A percentile compares a stretch with the other conserved stretches of the same genome.
Conservation (phyloP, 371 early-diverging fungal species). For the Apophysomyces elegans region DNA sequence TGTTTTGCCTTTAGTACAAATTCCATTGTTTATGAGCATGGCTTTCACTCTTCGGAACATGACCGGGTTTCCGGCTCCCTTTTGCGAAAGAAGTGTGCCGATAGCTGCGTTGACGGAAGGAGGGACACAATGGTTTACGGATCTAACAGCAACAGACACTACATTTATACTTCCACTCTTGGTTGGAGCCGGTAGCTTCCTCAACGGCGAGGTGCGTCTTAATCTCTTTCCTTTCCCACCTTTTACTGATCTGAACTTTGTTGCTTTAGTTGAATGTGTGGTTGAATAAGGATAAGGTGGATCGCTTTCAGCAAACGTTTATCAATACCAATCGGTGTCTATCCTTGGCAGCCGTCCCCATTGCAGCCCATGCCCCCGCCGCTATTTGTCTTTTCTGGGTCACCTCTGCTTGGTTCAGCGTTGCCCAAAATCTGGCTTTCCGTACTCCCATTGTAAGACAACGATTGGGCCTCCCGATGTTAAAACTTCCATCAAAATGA, state of each 20-base stretch:
- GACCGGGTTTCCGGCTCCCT: slow-evolving; percentile 64
- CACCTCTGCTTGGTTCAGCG: slow-evolving; percentile 65
- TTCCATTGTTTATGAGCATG: slow-evolving; percentile 77
- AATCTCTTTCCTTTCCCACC: not conserved
- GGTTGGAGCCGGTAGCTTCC: slow-evolving; percentile 67
- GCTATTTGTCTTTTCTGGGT: slow-evolving; percentile 68
- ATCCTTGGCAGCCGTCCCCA: slow-evolving; percentile 67
- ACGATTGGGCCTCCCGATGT: slow-evolving; percentile 27
- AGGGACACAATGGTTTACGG: slow-evolving; percentile 71
- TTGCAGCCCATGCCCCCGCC: slow-evolving; percentile 75
- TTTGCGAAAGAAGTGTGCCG: slow-evolving; percentile 42
- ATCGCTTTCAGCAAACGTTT: slow-evolving; percentile 39
- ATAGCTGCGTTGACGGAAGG: slow-evolving; percentile 62
- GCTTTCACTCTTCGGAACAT: slow-evolving; percentile 73
- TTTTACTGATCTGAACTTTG: not conserved
- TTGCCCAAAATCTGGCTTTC: slow-evolving; percentile 61
- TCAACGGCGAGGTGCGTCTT: slow-evolving; percentile 72
- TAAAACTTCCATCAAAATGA: not conserved
- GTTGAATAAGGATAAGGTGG: slow-evolving; percentile 19
- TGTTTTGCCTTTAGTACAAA: slow-evolving; percentile 73
- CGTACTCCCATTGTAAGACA: slow-evolving; percentile 42
- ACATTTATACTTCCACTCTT: slow-evolving; percentile 73
- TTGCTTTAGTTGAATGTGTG: slow-evolving; percentile 54
- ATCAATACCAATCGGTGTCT: slow-evolving; percentile 62
- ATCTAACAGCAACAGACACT: slow-evolving; percentile 73